Percentiles rank a stretch among this genome's conserved stretches.
phyloP scores from a whole-genome alignment of 2,329 filamentous ascomycete genomes.

The Cladosporium sp. region DNA sequence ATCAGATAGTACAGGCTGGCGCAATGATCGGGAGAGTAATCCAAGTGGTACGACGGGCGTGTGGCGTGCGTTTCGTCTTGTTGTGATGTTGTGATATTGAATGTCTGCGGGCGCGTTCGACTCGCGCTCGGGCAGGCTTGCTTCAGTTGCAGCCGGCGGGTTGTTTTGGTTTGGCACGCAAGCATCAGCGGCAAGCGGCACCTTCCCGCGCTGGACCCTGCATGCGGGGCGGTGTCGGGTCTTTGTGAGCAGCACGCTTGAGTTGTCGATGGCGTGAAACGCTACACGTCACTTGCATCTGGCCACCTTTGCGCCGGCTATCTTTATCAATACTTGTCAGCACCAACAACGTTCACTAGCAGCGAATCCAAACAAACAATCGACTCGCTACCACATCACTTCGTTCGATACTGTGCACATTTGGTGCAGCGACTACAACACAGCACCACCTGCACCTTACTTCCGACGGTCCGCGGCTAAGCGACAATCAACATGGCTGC shows the following conservation, averaged over 20 bases:
- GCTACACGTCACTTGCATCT: constrained; percentile 11
- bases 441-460: background rate
- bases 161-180: constrained; percentile 6
- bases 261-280: background rate
- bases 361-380: background rate
- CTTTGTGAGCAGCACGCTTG: background rate
- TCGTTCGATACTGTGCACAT: background rate
- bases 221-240: background rate
- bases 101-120: background rate
- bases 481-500: constrained; percentile 44
- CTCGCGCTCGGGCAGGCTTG: background rate
- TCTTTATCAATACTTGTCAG: background rate
- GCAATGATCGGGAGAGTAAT: background rate
- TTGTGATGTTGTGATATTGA: background rate
- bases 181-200: background rate
- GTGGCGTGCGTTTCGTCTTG: background rate
- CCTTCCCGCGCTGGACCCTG: constrained; percentile 1
- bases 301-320: constrained; percentile 12
- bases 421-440: background rate
- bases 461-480: constrained; percentile 1
- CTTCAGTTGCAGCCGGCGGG: background rate
- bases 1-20: background rate
- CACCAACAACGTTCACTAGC: background rate
- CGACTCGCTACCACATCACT: background rate
- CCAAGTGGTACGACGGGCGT: background rate